phyloP scores from a whole-genome alignment of 2,329 filamentous ascomycete species.

The Mariannaea sp. region DNA sequence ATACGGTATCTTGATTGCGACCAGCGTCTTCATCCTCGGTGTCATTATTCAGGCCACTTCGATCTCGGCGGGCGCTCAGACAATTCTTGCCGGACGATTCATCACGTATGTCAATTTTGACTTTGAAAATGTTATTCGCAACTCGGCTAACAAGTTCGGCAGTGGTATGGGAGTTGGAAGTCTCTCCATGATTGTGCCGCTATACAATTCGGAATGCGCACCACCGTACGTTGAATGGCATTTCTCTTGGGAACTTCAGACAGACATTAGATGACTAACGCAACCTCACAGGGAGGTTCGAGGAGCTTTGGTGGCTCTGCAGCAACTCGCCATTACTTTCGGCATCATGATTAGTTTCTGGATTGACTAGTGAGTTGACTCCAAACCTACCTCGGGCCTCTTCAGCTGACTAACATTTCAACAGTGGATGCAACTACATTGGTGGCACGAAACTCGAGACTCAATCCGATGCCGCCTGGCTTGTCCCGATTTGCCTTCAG shows the following conservation, averaged over 20 bases:
- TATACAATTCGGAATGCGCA: constrained; percentile 55
- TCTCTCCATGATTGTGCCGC: constrained; percentile 68
- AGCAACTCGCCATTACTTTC: constrained; percentile 62
- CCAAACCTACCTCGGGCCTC: not conserved
- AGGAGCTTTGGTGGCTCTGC: constrained; percentile 51
- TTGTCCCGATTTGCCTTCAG: constrained; percentile 74
- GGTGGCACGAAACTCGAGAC: constrained; percentile 53
- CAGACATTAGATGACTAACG: not conserved
- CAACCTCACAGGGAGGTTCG: constrained; percentile 39
- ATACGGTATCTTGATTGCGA: constrained; percentile 69
- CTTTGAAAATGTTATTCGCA: not conserved
- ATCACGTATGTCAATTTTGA: constrained; percentile 56
- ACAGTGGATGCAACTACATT: constrained; percentile 66
- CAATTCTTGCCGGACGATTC: constrained; percentile 73
- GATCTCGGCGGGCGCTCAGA: constrained; percentile 57
- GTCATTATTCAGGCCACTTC: constrained; percentile 71
- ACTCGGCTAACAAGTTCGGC: not conserved
- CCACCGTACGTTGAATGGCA: constrained; percentile 43
- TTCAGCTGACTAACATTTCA: not conserved
- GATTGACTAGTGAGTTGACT: constrained; percentile 57
- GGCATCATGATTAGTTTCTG: constrained; percentile 70
- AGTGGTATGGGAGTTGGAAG: constrained; percentile 70
- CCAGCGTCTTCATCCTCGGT: constrained; percentile 70
- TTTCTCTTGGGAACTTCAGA: not conserved
- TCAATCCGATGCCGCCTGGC: constrained; percentile 73